phyloP scores from a whole-genome alignment of 306 rosid species.

The Cercis canadensis region DNA sequence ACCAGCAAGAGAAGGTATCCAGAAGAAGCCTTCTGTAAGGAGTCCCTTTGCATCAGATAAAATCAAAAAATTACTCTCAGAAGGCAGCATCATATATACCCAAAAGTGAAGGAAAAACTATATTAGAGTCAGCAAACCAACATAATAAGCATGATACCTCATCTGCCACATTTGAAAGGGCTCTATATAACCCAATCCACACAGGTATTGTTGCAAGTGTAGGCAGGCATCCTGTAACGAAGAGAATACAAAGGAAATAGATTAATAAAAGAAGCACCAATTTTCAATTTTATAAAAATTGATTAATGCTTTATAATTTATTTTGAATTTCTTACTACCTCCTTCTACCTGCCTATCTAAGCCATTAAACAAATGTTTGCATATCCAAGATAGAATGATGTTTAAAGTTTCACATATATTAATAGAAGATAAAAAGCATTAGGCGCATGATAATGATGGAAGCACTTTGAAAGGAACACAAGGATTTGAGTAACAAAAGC shows the following conservation, averaged over 20 bases:
- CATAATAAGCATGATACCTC: slow-evolving; percentile 61
- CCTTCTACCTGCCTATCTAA: slow-evolving; percentile 19
- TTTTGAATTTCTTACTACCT: not conserved
- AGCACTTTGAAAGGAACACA: too few species aligned
- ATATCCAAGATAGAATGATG: slow-evolving; percentile 22
- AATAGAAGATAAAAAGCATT: slow-evolving; percentile 2
- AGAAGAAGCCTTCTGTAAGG: slow-evolving; percentile 95
- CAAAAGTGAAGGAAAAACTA: not conserved
- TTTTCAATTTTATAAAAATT: slow-evolving; percentile 4
- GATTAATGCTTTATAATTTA: slow-evolving; percentile 4
- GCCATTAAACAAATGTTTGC: not conserved
- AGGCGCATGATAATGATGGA: not conserved
- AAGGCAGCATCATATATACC: slow-evolving; percentile 27
- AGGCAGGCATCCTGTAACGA: slow-evolving; percentile 79
- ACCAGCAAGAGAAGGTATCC: slow-evolving; percentile 99
- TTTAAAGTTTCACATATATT: slow-evolving; percentile 13
- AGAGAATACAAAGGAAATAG: not conserved
- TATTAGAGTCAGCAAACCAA: slow-evolving; percentile 18
- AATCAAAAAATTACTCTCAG: slow-evolving; percentile 36
- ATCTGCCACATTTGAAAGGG: slow-evolving; percentile 95
- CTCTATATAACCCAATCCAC: slow-evolving; percentile 96
- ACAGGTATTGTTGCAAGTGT: slow-evolving; percentile 92
- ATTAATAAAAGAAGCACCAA: slow-evolving; percentile 7
- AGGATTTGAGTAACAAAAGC: slow-evolving; percentile 19
- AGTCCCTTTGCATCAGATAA: slow-evolving; percentile 69